Percentiles rank a stretch among this genome's conserved stretches.
Conservation (phyloP, 352 stramenopile genomes). For the Phytopythium oedochilum region DNA sequence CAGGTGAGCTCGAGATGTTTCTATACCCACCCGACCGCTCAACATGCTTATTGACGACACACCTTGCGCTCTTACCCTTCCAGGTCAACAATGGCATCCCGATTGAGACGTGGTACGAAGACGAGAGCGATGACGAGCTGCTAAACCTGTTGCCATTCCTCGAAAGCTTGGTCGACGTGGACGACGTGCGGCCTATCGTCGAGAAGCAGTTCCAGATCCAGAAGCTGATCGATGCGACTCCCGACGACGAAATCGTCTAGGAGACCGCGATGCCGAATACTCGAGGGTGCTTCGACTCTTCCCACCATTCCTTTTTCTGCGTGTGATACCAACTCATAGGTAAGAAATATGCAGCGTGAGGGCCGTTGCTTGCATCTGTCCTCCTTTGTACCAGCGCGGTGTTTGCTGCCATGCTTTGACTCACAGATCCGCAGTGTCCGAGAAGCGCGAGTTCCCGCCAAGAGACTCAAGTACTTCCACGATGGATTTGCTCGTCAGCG, state of each 20-base stretch:
- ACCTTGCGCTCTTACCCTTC: neutral
- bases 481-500: neutral
- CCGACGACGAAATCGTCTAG: slow-evolving; percentile 42
- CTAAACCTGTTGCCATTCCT: slow-evolving; percentile 96
- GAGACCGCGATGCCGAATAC: neutral
- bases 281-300: neutral
- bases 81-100: slow-evolving; percentile 96
- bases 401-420: neutral
- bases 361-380: neutral
- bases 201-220: slow-evolving; percentile 91
- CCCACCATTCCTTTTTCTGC: neutral
- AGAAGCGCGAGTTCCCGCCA: neutral
- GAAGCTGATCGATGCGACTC: slow-evolving; percentile 80
- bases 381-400: neutral
- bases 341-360: neutral
- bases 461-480: neutral
- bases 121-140: slow-evolving; percentile 95
- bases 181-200: slow-evolving; percentile 89
- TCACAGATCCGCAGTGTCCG: neutral
- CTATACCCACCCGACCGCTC: no score
- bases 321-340: neutral
- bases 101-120: slow-evolving; percentile 98
- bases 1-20: slow-evolving; percentile 57
- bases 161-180: slow-evolving; percentile 76
- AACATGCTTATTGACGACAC: neutral